Evolutionary conservation across 331 rosid species (phyloP).

Genomic region (Pyracantha coccinea): DNA sequence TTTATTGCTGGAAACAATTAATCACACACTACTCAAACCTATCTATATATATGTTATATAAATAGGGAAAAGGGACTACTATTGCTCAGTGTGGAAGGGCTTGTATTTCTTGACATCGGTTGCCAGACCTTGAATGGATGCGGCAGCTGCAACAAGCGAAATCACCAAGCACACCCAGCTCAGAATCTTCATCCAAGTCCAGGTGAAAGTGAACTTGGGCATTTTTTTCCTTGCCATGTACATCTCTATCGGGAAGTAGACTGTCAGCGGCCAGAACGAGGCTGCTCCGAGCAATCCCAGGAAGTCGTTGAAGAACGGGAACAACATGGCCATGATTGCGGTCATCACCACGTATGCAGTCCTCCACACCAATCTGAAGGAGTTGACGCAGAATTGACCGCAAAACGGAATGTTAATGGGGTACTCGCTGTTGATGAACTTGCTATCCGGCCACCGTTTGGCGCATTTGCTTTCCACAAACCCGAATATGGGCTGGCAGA

Average conservation of each 20-base stretch:
- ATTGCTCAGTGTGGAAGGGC: conserved; percentile 63
- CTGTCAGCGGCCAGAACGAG: conserved; percentile 88
- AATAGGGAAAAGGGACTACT: background rate
- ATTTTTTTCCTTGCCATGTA: conserved; percentile 71
- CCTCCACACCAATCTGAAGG: conserved; percentile 81
- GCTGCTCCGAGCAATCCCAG: conserved; percentile 80
- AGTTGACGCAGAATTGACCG: conserved; percentile 39
- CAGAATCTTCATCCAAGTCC: conserved; percentile 88
- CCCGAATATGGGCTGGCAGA: conserved; percentile 78
- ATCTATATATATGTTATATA: background rate
- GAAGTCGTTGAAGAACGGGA: conserved; percentile 96
- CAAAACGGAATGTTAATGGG: conserved; percentile 41
- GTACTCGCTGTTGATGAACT: conserved; percentile 48
- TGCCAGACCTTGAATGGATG: conserved; percentile 73
- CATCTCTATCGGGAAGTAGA: conserved; percentile 92
- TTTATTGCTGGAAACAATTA: background rate
- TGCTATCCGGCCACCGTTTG: conserved; percentile 54
- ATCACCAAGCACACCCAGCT: conserved; percentile 72
- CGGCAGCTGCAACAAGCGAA: conserved; percentile 75
- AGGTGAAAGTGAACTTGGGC: conserved; percentile 55
- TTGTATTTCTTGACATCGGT: conserved; percentile 62
- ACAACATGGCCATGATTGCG: conserved; percentile 72
- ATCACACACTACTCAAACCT: background rate
- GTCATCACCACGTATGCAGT: conserved; percentile 61
- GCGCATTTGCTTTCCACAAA: conserved; percentile 51